These are phyloP conservation scores for Orobanche coerulescens DNA, from an alignment of 257 asterid species.

Conservation along the genomic window DNA sequence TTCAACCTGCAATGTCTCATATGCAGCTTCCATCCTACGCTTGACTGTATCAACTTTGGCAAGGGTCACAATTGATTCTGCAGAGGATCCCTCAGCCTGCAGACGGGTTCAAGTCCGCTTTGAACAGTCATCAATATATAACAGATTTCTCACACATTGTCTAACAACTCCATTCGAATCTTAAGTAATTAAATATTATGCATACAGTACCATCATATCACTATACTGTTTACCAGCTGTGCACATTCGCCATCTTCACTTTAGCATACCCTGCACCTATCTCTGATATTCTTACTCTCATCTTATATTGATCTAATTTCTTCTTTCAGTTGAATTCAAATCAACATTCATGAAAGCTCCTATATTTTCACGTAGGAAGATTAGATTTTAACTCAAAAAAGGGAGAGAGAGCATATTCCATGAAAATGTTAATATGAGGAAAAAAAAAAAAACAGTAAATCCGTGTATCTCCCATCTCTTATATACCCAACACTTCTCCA, in stretches of 20 bases:
- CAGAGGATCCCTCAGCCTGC: conserved; percentile 97
- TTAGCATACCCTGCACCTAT: not conserved
- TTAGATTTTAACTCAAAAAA: not conserved
- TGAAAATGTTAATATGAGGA: not conserved
- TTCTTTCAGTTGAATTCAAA: not conserved
- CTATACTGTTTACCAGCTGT: conserved; percentile 1
- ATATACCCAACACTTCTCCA: not conserved
- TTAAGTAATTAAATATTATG: not conserved
- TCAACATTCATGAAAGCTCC: conserved; percentile 8
- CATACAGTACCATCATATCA: not conserved
- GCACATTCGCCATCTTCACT: not conserved
- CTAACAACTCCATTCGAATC: not conserved
- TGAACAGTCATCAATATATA: not conserved
- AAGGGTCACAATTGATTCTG: conserved; percentile 81
- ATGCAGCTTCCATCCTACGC: conserved; percentile 97
- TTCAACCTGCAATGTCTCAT: conserved; percentile 85
- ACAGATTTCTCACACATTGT: not conserved
- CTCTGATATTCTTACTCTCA: not conserved
- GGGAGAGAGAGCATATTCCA: not conserved
- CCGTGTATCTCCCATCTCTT: not conserved
- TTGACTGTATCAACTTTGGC: conserved; percentile 91
- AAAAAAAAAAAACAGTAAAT: no score
- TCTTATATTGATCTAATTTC: not conserved
- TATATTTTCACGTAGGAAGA: not conserved
- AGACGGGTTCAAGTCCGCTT: conserved; percentile 8